Percentiles rank a stretch among this genome's conserved stretches.
Evolutionary conservation across 192 early-diverging fungal genomes (phyloP).

Genomic region (Mortierella hygrophila): DNA sequence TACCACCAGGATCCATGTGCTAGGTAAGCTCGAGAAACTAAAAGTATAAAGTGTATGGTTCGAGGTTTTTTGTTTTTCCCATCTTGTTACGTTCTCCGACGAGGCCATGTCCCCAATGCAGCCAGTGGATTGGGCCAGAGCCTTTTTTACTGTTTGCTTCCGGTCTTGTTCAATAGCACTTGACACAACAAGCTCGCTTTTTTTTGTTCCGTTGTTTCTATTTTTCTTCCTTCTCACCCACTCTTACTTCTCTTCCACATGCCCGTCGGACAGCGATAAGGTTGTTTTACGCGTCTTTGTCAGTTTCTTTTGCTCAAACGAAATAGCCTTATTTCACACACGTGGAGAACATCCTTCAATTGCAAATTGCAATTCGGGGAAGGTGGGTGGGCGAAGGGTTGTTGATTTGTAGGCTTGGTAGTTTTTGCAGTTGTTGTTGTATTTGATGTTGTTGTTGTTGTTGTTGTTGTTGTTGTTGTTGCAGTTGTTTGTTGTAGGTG

Average conservation of each 20-base stretch:
- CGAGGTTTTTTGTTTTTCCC: neutral
- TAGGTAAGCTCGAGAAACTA: neutral
- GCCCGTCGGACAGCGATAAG: neutral
- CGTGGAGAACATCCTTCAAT: neutral
- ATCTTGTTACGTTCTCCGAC: neutral
- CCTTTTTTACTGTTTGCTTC: neutral
- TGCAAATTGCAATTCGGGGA: neutral
- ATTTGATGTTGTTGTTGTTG: no score
- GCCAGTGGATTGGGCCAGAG: constrained; percentile 2
- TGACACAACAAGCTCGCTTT: neutral
- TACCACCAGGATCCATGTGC: neutral
- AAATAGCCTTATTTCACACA: neutral
- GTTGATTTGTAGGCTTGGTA: neutral
- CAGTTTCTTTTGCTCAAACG: neutral
- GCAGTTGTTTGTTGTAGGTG: no score
- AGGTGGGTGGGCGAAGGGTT: neutral
- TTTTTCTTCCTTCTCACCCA: neutral
- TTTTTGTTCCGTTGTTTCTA: neutral
- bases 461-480: no score
- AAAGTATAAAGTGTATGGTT: neutral
- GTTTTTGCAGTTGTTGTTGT: neutral
- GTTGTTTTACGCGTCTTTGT: neutral
- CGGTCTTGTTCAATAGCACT: neutral
- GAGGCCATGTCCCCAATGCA: neutral
- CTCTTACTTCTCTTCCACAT: neutral